Evolutionary conservation across 345 rosid species (phyloP).

Genomic region (Noccaea bulbosa): DNA sequence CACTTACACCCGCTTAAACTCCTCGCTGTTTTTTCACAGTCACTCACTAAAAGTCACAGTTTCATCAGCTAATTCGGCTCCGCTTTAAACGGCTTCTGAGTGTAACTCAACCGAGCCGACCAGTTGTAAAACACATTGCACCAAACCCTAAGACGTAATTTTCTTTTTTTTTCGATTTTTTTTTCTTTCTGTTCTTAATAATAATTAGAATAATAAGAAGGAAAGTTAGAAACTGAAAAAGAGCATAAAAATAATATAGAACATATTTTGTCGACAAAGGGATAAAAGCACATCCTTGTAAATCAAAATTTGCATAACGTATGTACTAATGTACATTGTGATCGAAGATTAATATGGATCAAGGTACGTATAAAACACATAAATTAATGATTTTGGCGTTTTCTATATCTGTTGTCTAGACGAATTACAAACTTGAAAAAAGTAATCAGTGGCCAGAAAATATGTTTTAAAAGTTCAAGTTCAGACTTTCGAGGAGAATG

Average conservation of each 20-base stretch:
- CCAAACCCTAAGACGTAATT: background rate
- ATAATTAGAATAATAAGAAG: background rate
- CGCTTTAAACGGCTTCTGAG: constrained; percentile 16
- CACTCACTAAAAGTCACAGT: background rate
- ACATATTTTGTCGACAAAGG: background rate
- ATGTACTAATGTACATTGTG: background rate
- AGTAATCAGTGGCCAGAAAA: constrained; percentile 10
- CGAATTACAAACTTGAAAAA: background rate
- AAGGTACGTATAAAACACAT: background rate
- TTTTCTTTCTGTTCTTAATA: background rate
- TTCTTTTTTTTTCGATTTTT: background rate
- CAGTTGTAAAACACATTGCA: background rate
- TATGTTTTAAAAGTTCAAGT: constrained; percentile 8
- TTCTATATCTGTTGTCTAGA: background rate
- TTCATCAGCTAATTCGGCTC: constrained; percentile 19
- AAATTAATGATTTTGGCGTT: background rate
- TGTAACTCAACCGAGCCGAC: constrained; percentile 2
- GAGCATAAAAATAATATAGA: background rate
- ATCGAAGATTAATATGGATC: background rate
- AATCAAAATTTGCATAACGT: background rate
- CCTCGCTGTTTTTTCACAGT: constrained; percentile 28
- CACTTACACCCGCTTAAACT: constrained; percentile 39
- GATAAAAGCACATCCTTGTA: background rate
- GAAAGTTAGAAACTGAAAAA: background rate
- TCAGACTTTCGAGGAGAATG: constrained; percentile 3